Evolutionary conservation across 2,329 filamentous ascomycete species (phyloP).

Genomic region (Fusarium brevicatenulatum): DNA sequence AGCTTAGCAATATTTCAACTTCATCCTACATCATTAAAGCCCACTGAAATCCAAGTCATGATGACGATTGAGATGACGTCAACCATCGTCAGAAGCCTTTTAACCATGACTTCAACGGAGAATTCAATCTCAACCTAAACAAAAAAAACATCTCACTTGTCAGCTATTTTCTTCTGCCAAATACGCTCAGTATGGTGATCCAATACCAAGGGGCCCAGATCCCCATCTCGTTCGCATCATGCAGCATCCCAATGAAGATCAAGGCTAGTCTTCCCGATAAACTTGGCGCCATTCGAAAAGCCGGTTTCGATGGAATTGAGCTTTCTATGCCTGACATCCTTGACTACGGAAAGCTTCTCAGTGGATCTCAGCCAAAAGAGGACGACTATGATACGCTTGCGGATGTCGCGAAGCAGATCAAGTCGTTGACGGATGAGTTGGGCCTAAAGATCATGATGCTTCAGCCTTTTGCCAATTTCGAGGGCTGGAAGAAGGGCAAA

Average conservation of each 20-base stretch:
- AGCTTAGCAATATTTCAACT: not conserved
- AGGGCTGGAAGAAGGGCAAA: constrained; percentile 70
- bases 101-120: not conserved
- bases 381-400: constrained; percentile 70
- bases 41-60: not conserved
- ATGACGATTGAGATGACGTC: constrained; percentile 23
- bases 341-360: constrained; percentile 64
- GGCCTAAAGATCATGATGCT: constrained; percentile 73
- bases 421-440: constrained; percentile 62
- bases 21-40: not conserved
- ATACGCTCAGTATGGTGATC: not conserved
- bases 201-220: constrained; percentile 5
- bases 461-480: constrained; percentile 81
- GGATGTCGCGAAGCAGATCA: constrained; percentile 64
- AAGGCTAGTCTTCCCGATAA: constrained; percentile 67
- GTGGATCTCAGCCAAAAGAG: constrained; percentile 61
- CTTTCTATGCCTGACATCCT: constrained; percentile 79
- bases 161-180: rapidly evolving
- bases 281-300: constrained; percentile 69
- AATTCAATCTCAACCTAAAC: too few relatives aligned
- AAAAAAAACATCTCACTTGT: not conserved
- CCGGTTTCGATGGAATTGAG: constrained; percentile 76
- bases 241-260: constrained; percentile 60
- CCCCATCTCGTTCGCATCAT: constrained; percentile 59
- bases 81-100: constrained; percentile 1